These are phyloP conservation scores for Periconia sp. DNA, from an alignment of 2,329 filamentous ascomycete genomes.

Conservation along the genomic window DNA sequence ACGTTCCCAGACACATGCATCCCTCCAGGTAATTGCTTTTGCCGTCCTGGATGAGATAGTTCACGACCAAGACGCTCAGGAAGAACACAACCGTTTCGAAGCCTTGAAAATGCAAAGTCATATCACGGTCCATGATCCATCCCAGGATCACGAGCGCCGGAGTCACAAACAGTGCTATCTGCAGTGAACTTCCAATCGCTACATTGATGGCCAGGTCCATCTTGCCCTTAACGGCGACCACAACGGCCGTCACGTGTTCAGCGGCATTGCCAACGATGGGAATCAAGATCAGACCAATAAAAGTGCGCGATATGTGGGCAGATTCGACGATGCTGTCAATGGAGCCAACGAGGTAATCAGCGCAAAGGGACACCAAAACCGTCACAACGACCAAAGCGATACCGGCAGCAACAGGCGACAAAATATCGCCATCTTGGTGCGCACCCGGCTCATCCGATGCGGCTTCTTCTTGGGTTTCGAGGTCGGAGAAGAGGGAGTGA, in stretches of 20 bases:
- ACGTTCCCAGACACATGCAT: constrained; percentile 57
- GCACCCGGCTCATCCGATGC: constrained; percentile 23
- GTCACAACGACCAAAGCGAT: constrained; percentile 52
- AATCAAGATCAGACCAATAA: constrained; percentile 59
- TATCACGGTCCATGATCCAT: constrained; percentile 55
- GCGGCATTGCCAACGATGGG: constrained; percentile 61
- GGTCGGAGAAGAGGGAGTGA: constrained; percentile 50
- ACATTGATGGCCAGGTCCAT: constrained; percentile 61
- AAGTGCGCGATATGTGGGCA: constrained; percentile 56
- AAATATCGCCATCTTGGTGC: constrained; percentile 43
- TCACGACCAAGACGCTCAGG: constrained; percentile 81
- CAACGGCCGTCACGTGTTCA: constrained; percentile 58
- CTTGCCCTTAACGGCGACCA: constrained; percentile 59
- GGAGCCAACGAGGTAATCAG: constrained; percentile 57
- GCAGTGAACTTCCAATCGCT: constrained; percentile 56
- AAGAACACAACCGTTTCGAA: constrained; percentile 90
- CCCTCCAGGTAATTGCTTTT: constrained; percentile 87
- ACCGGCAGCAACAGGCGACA: constrained; percentile 49
- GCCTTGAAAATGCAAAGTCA: constrained; percentile 78
- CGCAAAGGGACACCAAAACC: constrained; percentile 53
- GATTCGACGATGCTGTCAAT: constrained; percentile 57
- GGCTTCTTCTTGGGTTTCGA: constrained; percentile 30
- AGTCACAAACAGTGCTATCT: constrained; percentile 61
- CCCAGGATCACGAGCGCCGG: constrained; percentile 60
- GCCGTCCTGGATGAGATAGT: constrained; percentile 83